Evolutionary conservation across 257 asterid species (phyloP).

Genomic region (Nicotiana tabacum): DNA sequence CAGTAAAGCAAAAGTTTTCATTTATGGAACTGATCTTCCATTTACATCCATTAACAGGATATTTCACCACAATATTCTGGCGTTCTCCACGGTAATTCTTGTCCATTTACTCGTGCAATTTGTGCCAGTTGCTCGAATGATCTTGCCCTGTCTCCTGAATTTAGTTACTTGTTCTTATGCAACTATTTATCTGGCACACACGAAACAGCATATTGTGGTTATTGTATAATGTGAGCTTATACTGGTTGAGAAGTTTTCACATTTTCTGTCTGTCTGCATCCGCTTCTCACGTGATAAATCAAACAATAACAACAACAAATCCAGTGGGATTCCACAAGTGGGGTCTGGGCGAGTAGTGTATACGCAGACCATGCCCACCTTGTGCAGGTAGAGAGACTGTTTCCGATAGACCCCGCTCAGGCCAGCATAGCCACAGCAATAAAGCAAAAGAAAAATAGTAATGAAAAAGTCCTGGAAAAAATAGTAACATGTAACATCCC

Average conservation of each 20-base stretch:
- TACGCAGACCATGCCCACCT: too few relatives aligned
- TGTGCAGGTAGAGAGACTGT: too few relatives aligned
- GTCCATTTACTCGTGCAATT: neutral
- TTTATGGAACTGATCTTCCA: conserved; percentile 18
- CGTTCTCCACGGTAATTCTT: conserved; percentile 74
- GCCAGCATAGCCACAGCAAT: too few relatives aligned
- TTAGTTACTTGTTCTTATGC: neutral
- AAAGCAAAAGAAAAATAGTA: too few relatives aligned
- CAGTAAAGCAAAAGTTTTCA: conserved; percentile 12
- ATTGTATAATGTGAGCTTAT: neutral
- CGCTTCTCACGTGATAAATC: neutral
- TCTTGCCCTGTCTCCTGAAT: neutral
- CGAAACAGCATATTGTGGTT: neutral
- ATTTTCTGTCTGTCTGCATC: neutral
- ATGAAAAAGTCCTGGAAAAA: too few relatives aligned
- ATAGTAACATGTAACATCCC: too few relatives aligned
- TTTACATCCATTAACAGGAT: conserved; percentile 51
- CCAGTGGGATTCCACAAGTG: too few relatives aligned
- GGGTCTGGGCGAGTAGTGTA: too few relatives aligned
- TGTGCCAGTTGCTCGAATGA: neutral
- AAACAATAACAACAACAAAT: too few relatives aligned
- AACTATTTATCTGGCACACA: neutral
- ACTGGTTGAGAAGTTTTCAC: neutral
- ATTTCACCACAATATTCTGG: conserved; percentile 94
- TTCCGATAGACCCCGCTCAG: too few relatives aligned